Conservation (phyloP, 257 asterid genomes). For the Petunia axillaris region DNA sequence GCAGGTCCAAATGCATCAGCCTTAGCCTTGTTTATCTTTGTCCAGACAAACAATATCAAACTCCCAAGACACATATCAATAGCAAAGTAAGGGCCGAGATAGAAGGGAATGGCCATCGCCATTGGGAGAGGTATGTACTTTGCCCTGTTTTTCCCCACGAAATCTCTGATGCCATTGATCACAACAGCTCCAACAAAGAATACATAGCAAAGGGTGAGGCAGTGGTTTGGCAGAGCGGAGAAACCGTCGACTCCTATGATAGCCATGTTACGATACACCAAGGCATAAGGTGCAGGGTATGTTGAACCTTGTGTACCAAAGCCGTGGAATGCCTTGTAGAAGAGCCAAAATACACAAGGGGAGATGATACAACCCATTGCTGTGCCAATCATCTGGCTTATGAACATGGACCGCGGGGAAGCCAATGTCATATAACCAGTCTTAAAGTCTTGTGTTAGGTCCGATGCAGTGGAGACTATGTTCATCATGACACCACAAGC, state of each 20-base stretch:
- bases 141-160: constrained; percentile 55
- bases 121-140: constrained; percentile 80
- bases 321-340: constrained; percentile 66
- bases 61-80: constrained; percentile 90
- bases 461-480: constrained; percentile 89
- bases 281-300: constrained; percentile 78
- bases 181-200: constrained; percentile 64
- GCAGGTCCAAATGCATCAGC: constrained; percentile 92
- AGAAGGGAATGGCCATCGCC: constrained; percentile 97
- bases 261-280: constrained; percentile 76
- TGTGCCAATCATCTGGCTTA: constrained; percentile 88
- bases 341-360: constrained; percentile 88
- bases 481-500: constrained; percentile 99
- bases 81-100: constrained; percentile 72
- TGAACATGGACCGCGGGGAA: constrained; percentile 86
- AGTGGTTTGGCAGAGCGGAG: constrained; percentile 65
- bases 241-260: constrained; percentile 80
- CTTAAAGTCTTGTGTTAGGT: constrained; percentile 84
- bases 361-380: constrained; percentile 89
- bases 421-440: constrained; percentile 90
- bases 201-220: constrained; percentile 67
- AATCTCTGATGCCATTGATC: constrained; percentile 64
- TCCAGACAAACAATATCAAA: constrained; percentile 72
- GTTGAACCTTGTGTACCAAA: constrained; percentile 56
- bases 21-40: constrained; percentile 62